These are phyloP conservation scores for Penicillium pulvis DNA, from an alignment of 495 filamentous ascomycete species.

Conservation along the genomic window DNA sequence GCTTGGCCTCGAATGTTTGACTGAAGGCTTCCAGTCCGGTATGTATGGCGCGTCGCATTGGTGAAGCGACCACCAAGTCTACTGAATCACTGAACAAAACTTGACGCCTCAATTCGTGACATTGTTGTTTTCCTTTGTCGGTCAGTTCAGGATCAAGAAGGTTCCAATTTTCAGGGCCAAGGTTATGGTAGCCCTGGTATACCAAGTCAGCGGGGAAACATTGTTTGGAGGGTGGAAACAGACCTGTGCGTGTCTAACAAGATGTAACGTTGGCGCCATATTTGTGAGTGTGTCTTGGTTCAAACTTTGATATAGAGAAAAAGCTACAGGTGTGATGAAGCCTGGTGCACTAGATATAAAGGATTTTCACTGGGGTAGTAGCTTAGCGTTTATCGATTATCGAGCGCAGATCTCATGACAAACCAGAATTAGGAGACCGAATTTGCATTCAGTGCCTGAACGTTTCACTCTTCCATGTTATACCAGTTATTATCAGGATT, in stretches of 20 bases:
- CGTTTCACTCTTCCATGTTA: not conserved
- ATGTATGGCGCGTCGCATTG: slow-evolving; percentile 71
- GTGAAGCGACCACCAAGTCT: slow-evolving; percentile 70
- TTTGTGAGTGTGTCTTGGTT: not conserved
- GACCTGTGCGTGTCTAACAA: slow-evolving; percentile 44
- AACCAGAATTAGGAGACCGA: not conserved
- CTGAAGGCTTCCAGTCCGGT: slow-evolving; percentile 68
- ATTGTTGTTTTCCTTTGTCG: slow-evolving; percentile 66
- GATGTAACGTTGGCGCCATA: slow-evolving; percentile 37
- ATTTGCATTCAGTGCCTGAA: not conserved
- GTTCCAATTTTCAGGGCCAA: slow-evolving; percentile 58
- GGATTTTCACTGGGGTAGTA: not conserved
- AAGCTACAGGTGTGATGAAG: not conserved
- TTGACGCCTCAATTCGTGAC: slow-evolving; percentile 49
- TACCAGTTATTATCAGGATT: not conserved
- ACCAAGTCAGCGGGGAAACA: not conserved
- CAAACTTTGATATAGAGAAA: not conserved
- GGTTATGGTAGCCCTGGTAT: slow-evolving; percentile 72
- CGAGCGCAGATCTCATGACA: not conserved
- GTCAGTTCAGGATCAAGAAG: slow-evolving; percentile 73
- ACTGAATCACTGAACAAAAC: slow-evolving; percentile 62
- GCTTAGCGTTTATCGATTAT: not conserved
- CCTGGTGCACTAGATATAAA: not conserved
- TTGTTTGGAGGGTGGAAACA: not conserved
- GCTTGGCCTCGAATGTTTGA: slow-evolving; percentile 20